Base-by-base conservation (phyloP, 305 asterid species). In the Andrographis paniculata region DNA sequence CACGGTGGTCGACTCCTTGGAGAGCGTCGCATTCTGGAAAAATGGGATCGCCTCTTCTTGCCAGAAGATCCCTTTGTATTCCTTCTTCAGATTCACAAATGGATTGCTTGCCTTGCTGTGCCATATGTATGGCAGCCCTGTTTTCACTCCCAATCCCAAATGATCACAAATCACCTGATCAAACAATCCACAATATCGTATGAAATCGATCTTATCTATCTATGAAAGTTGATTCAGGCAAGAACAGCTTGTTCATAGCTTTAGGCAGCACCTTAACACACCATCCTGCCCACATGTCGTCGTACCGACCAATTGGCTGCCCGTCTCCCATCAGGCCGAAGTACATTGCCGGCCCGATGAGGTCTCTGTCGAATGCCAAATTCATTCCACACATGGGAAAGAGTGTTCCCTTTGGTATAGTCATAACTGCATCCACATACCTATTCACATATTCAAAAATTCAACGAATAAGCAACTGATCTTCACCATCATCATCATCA, bases 251-350 rank as follows among this genome's bases (percentile, higher is more conserved):
- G 30, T 8, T 3, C 30, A 24, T 24, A 24, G 30, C 4, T 24
- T 3, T 24, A 24, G 30, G 4, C 6, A 24, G 30, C 27, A 72
- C 83, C 87, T 72, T 78, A 52, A 48, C 59, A 44, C 87, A 78
- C 87, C 87, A 78, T 45, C 83, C 87, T 43, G 87, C 87, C 87
- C 87, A 78, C 87, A 75, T 78, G 48, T 78, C 87, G 21, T 78
- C 87, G 24, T 75, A 78, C 1, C 83, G 78, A 19, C 87, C 87
- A 17, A 78, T 78, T 0, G 87, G 87, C 65, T 75, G 87, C 1
- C 87, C 83, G n/a, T 78, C 87, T 30, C 80, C 87, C 83, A 78
- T 78, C 20, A 78, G 83, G 3, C 83, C 87, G 36, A 75, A 78
- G 71, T 75, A 75, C 83, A 78, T 75, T 2, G 87, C 80, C 0